A percentile compares a stretch with the other conserved stretches of the same genome.
Conservation (phyloP, 2,329 filamentous ascomycete genomes). For the Penicillium sp. region DNA sequence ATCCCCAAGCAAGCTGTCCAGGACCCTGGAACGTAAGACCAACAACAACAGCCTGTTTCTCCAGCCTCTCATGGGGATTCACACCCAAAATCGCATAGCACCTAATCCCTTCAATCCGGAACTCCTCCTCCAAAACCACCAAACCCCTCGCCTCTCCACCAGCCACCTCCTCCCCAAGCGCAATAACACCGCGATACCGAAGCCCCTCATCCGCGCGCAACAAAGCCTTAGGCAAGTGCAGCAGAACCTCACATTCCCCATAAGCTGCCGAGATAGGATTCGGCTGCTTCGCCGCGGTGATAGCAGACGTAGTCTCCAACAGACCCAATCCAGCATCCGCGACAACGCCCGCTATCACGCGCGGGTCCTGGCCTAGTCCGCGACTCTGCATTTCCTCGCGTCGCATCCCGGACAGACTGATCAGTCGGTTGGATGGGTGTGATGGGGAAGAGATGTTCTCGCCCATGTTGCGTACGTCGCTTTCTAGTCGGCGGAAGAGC, state of each 20-base stretch:
- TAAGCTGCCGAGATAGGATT: slow-evolving; percentile 30
- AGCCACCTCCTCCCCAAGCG: slow-evolving; percentile 30
- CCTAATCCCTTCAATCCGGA: slow-evolving; percentile 44
- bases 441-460: slow-evolving; percentile 18
- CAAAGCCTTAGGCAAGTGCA: slow-evolving; percentile 46
- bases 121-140: slow-evolving; percentile 38
- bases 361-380: slow-evolving; percentile 35
- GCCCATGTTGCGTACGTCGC: slow-evolving; percentile 32
- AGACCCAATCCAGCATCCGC: slow-evolving; percentile 35
- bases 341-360: slow-evolving; percentile 36
- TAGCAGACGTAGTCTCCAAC: slow-evolving; percentile 38
- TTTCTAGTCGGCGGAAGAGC: slow-evolving; percentile 43
- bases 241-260: slow-evolving; percentile 38
- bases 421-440: slow-evolving; percentile 23
- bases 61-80: slow-evolving; percentile 52
- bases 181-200: slow-evolving; percentile 36
- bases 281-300: slow-evolving; percentile 20
- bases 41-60: slow-evolving; percentile 50
- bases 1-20: slow-evolving; percentile 33
- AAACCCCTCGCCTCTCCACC: slow-evolving; percentile 25
- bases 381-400: slow-evolving; percentile 30
- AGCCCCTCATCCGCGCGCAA: slow-evolving; percentile 46
- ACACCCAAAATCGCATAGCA: slow-evolving; percentile 51
- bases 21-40: slow-evolving; percentile 38
- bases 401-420: slow-evolving; percentile 29